phyloP scores from a whole-genome alignment of 768 basidiomycete genomes.

The Termitomyces titanicus region DNA sequence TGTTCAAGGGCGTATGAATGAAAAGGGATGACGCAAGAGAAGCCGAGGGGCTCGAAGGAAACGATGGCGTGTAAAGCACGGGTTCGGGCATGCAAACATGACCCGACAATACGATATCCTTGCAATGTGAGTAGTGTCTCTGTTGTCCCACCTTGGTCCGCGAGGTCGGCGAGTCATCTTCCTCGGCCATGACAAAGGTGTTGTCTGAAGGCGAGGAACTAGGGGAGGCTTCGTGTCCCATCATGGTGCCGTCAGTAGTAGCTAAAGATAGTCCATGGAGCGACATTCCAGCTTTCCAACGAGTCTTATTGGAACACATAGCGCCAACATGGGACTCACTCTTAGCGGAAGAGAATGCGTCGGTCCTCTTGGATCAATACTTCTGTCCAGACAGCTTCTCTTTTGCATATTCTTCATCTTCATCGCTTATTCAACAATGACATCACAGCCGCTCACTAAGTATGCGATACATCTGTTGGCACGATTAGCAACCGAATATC shows the following conservation, averaged over 20 bases:
- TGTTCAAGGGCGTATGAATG: slow-evolving; percentile 22
- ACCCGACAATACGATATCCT: slow-evolving; percentile 29
- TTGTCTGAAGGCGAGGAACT: slow-evolving; percentile 4
- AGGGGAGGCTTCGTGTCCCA: slow-evolving; percentile 2
- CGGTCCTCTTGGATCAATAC: slow-evolving; percentile 55
- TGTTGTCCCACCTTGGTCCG: slow-evolving; percentile 5
- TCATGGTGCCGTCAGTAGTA: neutral
- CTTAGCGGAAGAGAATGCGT: slow-evolving; percentile 46
- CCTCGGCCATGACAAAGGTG: slow-evolving; percentile 21
- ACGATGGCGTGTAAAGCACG: slow-evolving; percentile 34
- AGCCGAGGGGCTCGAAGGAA: slow-evolving; percentile 12
- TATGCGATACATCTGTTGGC: slow-evolving; percentile 52
- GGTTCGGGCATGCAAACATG: slow-evolving; percentile 34
- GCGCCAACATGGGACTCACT: slow-evolving; percentile 64
- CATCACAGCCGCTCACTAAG: slow-evolving; percentile 43
- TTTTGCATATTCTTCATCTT: slow-evolving; percentile 46
- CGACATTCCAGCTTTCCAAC: slow-evolving; percentile 61
- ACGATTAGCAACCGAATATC: slow-evolving; percentile 58
- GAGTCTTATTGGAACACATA: slow-evolving; percentile 56
- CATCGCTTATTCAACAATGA: slow-evolving; percentile 62
- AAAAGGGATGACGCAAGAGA: slow-evolving; percentile 28
- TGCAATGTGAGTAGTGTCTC: slow-evolving; percentile 20
- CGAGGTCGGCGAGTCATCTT: slow-evolving; percentile 4
- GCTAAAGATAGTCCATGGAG: too few relatives aligned
- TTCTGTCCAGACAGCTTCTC: slow-evolving; percentile 68